A percentile compares a stretch with the other conserved stretches of the same genome.
Evolutionary conservation across 73 alveolate species (phyloP).

Genomic region (Urostyla sp.): DNA sequence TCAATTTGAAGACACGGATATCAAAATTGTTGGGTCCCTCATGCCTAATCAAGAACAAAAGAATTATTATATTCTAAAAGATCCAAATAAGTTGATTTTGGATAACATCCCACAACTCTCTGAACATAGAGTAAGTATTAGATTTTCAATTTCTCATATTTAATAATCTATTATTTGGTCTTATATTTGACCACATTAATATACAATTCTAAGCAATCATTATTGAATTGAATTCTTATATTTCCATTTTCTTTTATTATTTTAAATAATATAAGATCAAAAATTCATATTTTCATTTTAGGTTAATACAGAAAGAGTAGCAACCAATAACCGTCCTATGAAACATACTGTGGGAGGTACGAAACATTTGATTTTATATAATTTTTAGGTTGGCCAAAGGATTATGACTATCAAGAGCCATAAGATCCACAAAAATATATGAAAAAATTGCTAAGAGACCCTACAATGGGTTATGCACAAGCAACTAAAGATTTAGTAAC

Average conservation of each 20-base stretch:
- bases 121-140: slow-evolving; percentile 77
- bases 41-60: slow-evolving; percentile 36
- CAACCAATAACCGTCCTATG: slow-evolving; percentile 87
- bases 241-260: too few species aligned
- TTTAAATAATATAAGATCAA: too few species aligned
- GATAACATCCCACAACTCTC: slow-evolving; percentile 89
- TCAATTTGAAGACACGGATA: slow-evolving; percentile 88
- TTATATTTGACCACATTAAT: too few species aligned
- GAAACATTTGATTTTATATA: slow-evolving; percentile 29
- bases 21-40: slow-evolving; percentile 77
- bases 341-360: slow-evolving; percentile 92
- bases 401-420: slow-evolving; percentile 85
- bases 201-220: too few species aligned
- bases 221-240: too few species aligned
- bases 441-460: slow-evolving; percentile 87
- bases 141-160: background rate
- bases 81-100: slow-evolving; percentile 81
- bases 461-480: slow-evolving; percentile 79
- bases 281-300: too few species aligned
- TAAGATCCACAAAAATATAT: slow-evolving; percentile 82
- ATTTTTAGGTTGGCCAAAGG: slow-evolving; percentile 90
- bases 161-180: too few species aligned
- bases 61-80: slow-evolving; percentile 66
- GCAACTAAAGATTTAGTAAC: slow-evolving; percentile 89
- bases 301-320: slow-evolving; percentile 93